Conservation (phyloP, 2,329 filamentous ascomycete species). For the Apiospora koreana region DNA sequence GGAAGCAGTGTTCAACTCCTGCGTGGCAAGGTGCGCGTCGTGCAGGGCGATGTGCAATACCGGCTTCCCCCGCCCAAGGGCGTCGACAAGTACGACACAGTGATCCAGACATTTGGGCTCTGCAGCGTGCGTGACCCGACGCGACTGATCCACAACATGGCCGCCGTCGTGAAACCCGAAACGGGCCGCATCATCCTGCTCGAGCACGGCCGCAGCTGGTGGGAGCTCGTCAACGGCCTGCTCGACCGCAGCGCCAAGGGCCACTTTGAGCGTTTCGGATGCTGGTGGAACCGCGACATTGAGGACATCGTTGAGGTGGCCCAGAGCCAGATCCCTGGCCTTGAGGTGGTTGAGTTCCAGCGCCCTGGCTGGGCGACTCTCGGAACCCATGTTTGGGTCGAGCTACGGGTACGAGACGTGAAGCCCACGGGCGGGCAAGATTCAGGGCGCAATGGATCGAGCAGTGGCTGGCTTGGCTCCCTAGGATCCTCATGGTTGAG, state of each 20-base stretch:
- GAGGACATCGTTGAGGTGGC: constrained; percentile 55
- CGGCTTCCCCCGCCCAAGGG: constrained; percentile 43
- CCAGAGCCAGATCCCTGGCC: constrained; percentile 46
- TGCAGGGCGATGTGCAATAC: constrained; percentile 49
- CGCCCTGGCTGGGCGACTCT: constrained; percentile 54
- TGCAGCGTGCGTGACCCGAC: constrained; percentile 63
- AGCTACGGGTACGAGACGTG: constrained; percentile 45
- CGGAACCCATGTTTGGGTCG: constrained; percentile 61
- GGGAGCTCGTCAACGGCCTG: constrained; percentile 54
- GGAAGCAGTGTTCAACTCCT: constrained; percentile 35
- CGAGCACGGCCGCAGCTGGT: constrained; percentile 62
- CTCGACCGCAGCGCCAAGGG: constrained; percentile 55
- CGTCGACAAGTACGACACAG: constrained; percentile 57
- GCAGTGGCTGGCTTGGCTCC: constrained; percentile 5
- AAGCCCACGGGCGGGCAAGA: background rate
- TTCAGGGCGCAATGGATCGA: background rate
- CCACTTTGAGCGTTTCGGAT: constrained; percentile 63
- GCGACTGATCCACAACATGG: constrained; percentile 54
- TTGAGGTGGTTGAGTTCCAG: constrained; percentile 57
- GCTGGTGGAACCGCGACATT: constrained; percentile 70
- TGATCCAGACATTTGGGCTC: constrained; percentile 65
- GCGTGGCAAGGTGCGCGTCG: constrained; percentile 45
- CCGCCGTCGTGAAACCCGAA: constrained; percentile 50
- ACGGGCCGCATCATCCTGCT: constrained; percentile 62
- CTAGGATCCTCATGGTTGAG: constrained; percentile 13